These are phyloP conservation scores for Pulveroboletus sp. DNA, from an alignment of 768 basidiomycete genomes.

Conservation along the genomic window DNA sequence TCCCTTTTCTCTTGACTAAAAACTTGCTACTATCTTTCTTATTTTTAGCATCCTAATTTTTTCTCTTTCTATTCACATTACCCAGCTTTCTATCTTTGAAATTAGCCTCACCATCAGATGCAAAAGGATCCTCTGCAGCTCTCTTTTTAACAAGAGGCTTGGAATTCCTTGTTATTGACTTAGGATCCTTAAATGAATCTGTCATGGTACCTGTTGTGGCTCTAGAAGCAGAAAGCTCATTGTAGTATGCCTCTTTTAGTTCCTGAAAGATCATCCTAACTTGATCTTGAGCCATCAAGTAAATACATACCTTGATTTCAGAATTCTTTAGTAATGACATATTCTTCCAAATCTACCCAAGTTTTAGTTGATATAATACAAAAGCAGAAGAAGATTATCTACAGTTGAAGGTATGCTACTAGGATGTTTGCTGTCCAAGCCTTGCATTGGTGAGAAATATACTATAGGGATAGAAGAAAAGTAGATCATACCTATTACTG, in stretches of 20 bases:
- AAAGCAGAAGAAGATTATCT: slow-evolving; percentile 10
- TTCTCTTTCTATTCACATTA: slow-evolving; percentile 6
- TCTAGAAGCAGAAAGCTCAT: slow-evolving; percentile 38
- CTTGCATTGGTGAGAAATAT: slow-evolving; percentile 28
- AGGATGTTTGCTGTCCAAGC: slow-evolving; percentile 71
- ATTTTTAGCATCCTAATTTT: slow-evolving; percentile 13
- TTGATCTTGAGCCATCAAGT: neutral
- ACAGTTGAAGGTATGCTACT: slow-evolving; percentile 72
- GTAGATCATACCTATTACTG: slow-evolving; percentile 44
- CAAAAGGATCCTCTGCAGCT: slow-evolving; percentile 45
- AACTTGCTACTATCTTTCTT: too few species aligned
- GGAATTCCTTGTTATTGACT: slow-evolving; percentile 24
- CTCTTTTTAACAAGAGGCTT: slow-evolving; percentile 49
- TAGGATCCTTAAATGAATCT: slow-evolving; percentile 17
- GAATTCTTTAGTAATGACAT: slow-evolving; percentile 50
- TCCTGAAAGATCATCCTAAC: slow-evolving; percentile 34
- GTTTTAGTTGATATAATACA: neutral
- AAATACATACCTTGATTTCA: slow-evolving; percentile 53
- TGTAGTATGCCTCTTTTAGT: slow-evolving; percentile 58
- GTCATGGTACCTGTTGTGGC: slow-evolving; percentile 16
- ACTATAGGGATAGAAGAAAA: neutral
- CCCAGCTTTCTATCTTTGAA: slow-evolving; percentile 15
- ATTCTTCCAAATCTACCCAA: slow-evolving; percentile 62
- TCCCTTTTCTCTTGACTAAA: too few species aligned
- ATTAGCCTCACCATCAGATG: slow-evolving; percentile 41